These are phyloP conservation scores for Botryotinia narcissicola DNA, from an alignment of 2,329 filamentous ascomycete species.

Conservation along the genomic window DNA sequence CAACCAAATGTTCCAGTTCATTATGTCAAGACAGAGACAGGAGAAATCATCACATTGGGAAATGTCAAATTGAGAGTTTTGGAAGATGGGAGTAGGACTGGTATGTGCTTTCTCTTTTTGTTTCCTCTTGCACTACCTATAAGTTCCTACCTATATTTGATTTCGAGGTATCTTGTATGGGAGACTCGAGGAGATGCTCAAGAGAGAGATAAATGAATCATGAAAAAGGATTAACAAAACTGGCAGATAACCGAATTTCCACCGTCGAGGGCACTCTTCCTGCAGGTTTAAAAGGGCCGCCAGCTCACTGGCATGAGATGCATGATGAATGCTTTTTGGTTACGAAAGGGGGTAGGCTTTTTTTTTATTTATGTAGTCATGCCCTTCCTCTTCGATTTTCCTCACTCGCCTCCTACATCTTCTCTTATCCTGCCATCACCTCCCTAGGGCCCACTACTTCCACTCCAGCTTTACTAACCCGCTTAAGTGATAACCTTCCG, in stretches of 20 bases:
- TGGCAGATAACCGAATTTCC: conserved; percentile 8
- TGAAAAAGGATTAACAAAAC: background rate
- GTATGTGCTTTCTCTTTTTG: background rate
- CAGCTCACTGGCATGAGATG: conserved; percentile 20
- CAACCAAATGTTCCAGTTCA: conserved; percentile 1
- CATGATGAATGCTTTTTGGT: conserved; percentile 16
- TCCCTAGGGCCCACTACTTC: background rate
- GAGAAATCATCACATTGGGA: background rate
- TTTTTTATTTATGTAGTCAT: background rate
- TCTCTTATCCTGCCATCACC: background rate
- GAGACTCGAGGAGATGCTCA: fast-evolving
- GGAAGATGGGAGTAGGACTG: conserved; percentile 6
- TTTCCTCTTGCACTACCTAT: background rate
- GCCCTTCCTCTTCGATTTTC: background rate
- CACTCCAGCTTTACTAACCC: background rate
- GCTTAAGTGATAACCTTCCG: background rate
- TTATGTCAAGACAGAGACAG: background rate
- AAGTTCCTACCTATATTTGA: fast-evolving
- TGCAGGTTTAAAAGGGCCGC: background rate
- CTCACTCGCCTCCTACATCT: background rate
- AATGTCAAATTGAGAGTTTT: conserved; percentile 7
- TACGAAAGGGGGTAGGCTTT: background rate
- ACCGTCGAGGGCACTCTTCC: conserved; percentile 10
- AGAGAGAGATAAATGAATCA: background rate
- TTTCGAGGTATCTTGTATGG: background rate